Base-by-base conservation (phyloP, 768 basidiomycete genomes). In the Naganishia randhawae region DNA sequence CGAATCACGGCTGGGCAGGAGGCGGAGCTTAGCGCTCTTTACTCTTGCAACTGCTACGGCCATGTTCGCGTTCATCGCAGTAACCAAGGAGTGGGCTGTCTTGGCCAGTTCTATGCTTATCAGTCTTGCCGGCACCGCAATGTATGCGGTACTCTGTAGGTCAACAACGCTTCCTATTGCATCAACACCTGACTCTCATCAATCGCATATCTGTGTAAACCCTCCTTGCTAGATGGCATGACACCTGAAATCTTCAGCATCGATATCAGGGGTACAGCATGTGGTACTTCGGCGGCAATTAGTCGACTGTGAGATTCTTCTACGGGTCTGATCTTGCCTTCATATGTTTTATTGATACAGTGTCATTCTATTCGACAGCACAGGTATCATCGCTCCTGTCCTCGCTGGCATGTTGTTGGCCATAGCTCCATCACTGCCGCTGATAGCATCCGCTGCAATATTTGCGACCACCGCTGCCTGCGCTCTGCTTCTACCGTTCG, bases 141-240 rank as follows among this genome's bases (percentile, higher is more conserved):
- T 79, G 78, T 79, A 79, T 66, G 78, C 78, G 27, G 76, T 79
- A 4, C 65, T 79, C 10, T 79, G 78, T 78, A 50, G 72, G 78
- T 75, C 16, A 42, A 32, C 14, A 27, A 16, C 29, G 19, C 11
- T 2, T 48, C 13, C 32, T 13, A 17, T 39, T 55, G n/a, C 27
- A 22, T 11, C n/a, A n/a, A n/a, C n/a, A n/a, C n/a, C n/a, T n/a
- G n/a, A n/a, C 7, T 48, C n/a, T 48, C 45, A n/a, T n/a, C 7
- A 7, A n/a, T n/a, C n/a, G 45, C 4, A 48, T 22, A 48, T 48
- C n/a, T 48, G n/a, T 65, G 25, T 32, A 27, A 42, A 50, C 53
- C 6, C 41, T 64, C 39, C 63, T 8, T 52, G 62, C 3, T 55
- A 79, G 78, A 79, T 41, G 78, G 78, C 0, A 78, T 79, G 76